These are phyloP conservation scores for Penicillium sp. DNA, from an alignment of 2,329 filamentous ascomycete species.

Conservation along the genomic window DNA sequence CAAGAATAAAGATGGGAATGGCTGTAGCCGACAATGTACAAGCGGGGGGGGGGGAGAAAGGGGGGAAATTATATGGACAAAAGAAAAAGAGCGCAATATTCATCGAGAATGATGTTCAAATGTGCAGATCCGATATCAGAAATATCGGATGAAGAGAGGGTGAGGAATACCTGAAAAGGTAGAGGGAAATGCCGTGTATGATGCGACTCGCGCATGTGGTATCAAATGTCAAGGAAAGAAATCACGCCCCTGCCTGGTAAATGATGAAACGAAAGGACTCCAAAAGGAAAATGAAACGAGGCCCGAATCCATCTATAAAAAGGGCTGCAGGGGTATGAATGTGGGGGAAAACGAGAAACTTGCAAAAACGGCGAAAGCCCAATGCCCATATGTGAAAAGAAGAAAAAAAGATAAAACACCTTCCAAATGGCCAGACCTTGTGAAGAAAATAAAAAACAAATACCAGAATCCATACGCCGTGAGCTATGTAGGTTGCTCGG, in stretches of 20 bases:
- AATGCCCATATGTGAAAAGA: conserved; percentile 24
- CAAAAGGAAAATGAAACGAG: conserved; percentile 34
- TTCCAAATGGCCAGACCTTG: conserved; percentile 23
- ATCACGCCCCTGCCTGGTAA: conserved; percentile 14
- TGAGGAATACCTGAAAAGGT: conserved; percentile 4
- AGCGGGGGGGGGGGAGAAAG: conserved; percentile 5
- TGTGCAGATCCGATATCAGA: conserved; percentile 9
- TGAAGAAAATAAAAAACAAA: conserved; percentile 23
- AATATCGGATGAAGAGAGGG: conserved; percentile 11
- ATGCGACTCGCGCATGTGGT: conserved; percentile 37
- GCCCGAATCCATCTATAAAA: conserved; percentile 39
- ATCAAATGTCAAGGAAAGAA: conserved; percentile 31
- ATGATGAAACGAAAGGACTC: conserved; percentile 25
- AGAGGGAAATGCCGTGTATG: conserved; percentile 27
- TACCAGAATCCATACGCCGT: conserved; percentile 35
- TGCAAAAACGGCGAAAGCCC: conserved; percentile 21
- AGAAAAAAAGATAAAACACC: conserved; percentile 4
- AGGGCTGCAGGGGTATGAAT: conserved; percentile 43
- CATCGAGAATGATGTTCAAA: conserved; percentile 16
- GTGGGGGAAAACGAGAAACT: conserved; percentile 22
- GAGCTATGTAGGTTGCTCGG: conserved; percentile 21
- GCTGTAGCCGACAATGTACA: conserved; percentile 30
- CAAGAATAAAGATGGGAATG: conserved; percentile 6
- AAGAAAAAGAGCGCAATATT: conserved; percentile 25
- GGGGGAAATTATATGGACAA: conserved; percentile 19